Evolutionary conservation across 768 basidiomycete species (phyloP).

Genomic region (Mycena crocata): DNA sequence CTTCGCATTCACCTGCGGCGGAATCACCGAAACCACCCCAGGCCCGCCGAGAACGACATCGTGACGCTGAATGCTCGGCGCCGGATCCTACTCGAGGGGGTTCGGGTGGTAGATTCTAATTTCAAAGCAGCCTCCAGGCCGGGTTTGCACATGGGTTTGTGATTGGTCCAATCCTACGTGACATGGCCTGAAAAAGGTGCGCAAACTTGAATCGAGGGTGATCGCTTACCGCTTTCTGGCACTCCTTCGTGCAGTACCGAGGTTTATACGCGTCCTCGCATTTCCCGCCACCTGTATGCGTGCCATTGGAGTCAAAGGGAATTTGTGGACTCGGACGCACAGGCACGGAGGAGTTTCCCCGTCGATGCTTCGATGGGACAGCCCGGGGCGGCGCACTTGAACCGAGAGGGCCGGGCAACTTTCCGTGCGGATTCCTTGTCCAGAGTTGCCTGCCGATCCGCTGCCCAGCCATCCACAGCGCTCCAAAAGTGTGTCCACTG

Average conservation of each 20-base stretch:
- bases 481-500: constrained; percentile 3
- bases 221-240: constrained; percentile 9
- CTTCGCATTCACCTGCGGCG: neutral
- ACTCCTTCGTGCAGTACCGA: constrained; percentile 19
- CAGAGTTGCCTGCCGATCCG: constrained; percentile 7
- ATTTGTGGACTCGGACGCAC: neutral
- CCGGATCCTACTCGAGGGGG: neutral
- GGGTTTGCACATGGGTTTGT: constrained; percentile 13
- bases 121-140: constrained; percentile 1
- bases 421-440: constrained; percentile 4
- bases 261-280: constrained; percentile 18
- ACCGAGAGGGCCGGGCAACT: constrained; percentile 7
- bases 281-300: constrained; percentile 18
- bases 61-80: neutral
- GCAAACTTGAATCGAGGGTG: neutral
- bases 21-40: constrained; percentile 5
- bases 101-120: neutral
- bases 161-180: constrained; percentile 13
- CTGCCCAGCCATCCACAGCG: constrained; percentile 6
- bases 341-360: constrained; percentile 14
- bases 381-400: constrained; percentile 14
- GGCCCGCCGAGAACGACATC: constrained; percentile 1
- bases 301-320: neutral
- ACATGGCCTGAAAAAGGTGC: neutral
- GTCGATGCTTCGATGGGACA: constrained; percentile 8